These are phyloP conservation scores for Juncus effusus DNA, from an alignment of 176 grass and related monocot genomes.

Conservation along the genomic window DNA sequence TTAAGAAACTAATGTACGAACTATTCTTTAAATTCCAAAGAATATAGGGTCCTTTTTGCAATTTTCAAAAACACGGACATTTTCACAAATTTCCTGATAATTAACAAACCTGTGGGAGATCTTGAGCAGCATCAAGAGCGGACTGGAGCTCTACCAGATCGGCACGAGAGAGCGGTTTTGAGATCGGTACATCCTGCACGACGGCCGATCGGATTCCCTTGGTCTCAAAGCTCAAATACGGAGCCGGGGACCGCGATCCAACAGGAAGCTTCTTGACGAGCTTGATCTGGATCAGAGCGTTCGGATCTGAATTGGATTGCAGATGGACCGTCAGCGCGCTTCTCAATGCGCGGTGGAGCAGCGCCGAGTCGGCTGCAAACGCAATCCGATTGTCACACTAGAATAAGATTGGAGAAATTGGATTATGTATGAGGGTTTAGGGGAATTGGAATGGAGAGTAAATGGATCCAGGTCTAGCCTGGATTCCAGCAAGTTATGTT, in stretches of 20 bases:
- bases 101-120: slow-evolving; percentile 73
- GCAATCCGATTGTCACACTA: slow-evolving; percentile 43
- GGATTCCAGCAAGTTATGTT: too few species aligned
- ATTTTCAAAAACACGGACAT: too few species aligned
- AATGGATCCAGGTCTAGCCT: too few species aligned
- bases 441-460: too few species aligned
- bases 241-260: slow-evolving; percentile 43
- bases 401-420: too few species aligned
- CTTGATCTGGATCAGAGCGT: slow-evolving; percentile 72
- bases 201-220: slow-evolving; percentile 78
- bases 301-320: slow-evolving; percentile 48
- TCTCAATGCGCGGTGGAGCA: slow-evolving; percentile 80
- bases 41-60: too few species aligned
- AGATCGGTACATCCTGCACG: slow-evolving; percentile 97
- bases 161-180: slow-evolving; percentile 63
- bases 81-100: slow-evolving; percentile 3
- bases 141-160: slow-evolving; percentile 64
- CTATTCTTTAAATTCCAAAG: too few species aligned
- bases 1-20: too few species aligned
- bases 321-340: slow-evolving; percentile 81
- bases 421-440: too few species aligned
- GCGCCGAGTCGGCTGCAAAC: slow-evolving; percentile 64
- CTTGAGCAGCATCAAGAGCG: slow-evolving; percentile 67
- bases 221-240: slow-evolving; percentile 91
- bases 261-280: slow-evolving; percentile 83